Percentiles rank a stretch among this genome's conserved stretches.
phyloP scores from a whole-genome alignment of 139 green algal genomes.

The Axilococcus clingmanii region DNA sequence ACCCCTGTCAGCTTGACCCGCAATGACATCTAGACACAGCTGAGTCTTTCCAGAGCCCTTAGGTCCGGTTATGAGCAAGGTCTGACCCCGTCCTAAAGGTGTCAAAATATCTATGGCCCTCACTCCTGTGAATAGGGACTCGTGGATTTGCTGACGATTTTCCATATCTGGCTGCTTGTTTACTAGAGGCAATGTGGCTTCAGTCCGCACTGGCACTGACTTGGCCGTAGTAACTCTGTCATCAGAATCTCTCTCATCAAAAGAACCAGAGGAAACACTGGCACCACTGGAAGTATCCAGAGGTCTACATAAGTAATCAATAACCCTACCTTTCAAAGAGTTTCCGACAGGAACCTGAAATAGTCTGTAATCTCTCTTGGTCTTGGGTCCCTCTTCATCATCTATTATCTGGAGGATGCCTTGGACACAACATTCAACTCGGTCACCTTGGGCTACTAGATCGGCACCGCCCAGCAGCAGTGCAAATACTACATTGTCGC shows the following conservation, averaged over 20 bases:
- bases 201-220: conserved; percentile 14
- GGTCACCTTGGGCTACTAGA: conserved; percentile 41
- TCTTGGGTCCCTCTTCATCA: conserved; percentile 53
- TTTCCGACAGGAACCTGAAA: conserved; percentile 34
- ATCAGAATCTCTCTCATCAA: conserved; percentile 1
- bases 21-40: conserved; percentile 53
- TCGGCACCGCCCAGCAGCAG: conserved; percentile 52
- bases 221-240: not conserved
- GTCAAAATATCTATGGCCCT: conserved; percentile 73
- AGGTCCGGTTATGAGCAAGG: conserved; percentile 57
- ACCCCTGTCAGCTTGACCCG: conserved; percentile 31
- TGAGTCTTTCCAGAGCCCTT: conserved; percentile 45
- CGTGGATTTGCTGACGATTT: conserved; percentile 59
- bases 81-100: conserved; percentile 67
- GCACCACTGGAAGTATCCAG: not conserved
- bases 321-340: conserved; percentile 31
- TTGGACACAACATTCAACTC: conserved; percentile 60
- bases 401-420: conserved; percentile 79
- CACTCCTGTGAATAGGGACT: conserved; percentile 62
- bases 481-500: conserved; percentile 63
- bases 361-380: conserved; percentile 63
- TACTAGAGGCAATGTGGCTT: conserved; percentile 46
- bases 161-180: conserved; percentile 58
- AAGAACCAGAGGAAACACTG: not conserved
- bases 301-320: conserved; percentile 53